Base-by-base conservation (phyloP, 345 rosid species). In the Rhodamnia rubescens region DNA sequence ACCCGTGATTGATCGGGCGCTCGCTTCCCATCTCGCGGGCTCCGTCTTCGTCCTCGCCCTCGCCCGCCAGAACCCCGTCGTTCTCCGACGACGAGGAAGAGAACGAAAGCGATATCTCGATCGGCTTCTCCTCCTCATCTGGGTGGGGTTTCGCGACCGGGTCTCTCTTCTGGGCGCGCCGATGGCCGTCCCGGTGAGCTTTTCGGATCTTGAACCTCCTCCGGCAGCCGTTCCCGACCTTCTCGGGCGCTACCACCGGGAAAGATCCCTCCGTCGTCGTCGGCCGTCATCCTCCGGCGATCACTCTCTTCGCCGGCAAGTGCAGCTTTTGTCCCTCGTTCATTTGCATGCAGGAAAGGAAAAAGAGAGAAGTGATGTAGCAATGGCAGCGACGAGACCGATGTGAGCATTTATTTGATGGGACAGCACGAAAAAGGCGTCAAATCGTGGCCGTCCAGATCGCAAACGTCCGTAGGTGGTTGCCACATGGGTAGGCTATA, bases 401-500 rank as follows among this genome's bases (percentile, higher is more conserved):
- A 51, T 84, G n/a, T 27, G 78, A 15, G 54, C 26, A 84, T 61
- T 52, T 84, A 49, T 40, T 51, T 36, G 49, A 40, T 83, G 50
- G 18, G 49, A 51, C 44, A 36, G 44, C 49, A 15, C 58, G 27
- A 40, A 8, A 55, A 80, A 87, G 87, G 83, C 87, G 74, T 74
- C 75, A 40, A 88, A 88, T 89, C 83, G 6, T 1, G 47, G 83
- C 92, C 89, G 89, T 86, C 32, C 75, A 85, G 74, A 47, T 47
- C 36, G 6, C 51, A 21, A 20, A 83, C 84, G 83, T 85, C 82
- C 56, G 47, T 82, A 13, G 59, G 81, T 26, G 27, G 55, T 51
- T 59, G 94, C 91, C 96, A 92, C 92, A 81, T 88, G 93, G 89
- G 61, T 88, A 84, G 82, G 88, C 21, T 51, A 32, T 6, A 44